Evolutionary conservation across 2,329 filamentous ascomycete species (phyloP).

Genomic region (Fusarium sterilihyphosum): DNA sequence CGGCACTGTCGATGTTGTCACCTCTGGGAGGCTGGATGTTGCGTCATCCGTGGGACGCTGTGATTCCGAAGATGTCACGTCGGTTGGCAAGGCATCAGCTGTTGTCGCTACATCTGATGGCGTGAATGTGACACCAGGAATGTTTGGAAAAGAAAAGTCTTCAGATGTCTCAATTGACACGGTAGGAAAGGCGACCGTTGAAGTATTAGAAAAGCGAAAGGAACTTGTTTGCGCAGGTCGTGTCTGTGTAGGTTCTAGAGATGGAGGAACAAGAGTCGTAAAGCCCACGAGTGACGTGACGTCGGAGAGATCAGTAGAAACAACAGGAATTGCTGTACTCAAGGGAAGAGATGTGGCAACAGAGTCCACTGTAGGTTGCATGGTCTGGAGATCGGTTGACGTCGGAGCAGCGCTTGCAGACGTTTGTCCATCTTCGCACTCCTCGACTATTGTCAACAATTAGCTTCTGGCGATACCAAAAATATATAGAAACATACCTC

Average conservation of each 20-base stretch:
- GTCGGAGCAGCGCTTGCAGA: not conserved
- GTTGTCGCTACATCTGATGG: not conserved
- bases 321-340: accelerated
- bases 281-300: not conserved
- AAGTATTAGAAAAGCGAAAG: not conserved
- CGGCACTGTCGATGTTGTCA: accelerated
- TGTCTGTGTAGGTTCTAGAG: not conserved
- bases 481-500: accelerated
- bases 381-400: not conserved
- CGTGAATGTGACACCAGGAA: not conserved
- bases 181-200: not conserved
- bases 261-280: not conserved
- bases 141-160: not conserved
- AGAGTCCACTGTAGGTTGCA: not conserved
- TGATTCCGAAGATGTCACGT: accelerated
- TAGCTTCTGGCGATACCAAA: not conserved
- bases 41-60: not conserved
- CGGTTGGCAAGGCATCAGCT: not conserved
- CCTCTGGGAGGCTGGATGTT: accelerated
- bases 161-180: not conserved
- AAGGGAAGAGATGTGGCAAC: accelerated
- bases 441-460: not conserved
- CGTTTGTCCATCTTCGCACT: not conserved
- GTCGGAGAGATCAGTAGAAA: too few species aligned
- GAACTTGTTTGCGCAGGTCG: not conserved